These are phyloP conservation scores for Pisolithus microcarpus DNA, from an alignment of 768 basidiomycete genomes.

Conservation along the genomic window DNA sequence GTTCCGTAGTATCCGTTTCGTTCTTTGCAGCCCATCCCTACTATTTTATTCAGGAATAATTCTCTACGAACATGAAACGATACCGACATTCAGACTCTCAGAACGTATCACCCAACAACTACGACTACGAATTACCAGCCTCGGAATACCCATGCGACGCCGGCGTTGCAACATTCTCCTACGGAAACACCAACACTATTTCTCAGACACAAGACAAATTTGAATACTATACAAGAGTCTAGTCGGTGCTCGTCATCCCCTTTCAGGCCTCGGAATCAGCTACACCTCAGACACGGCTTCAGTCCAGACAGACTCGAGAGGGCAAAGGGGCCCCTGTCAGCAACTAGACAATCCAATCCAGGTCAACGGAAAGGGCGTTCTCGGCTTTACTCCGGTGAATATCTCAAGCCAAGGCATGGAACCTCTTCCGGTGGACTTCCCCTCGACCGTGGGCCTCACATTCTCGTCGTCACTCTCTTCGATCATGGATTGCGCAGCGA, in stretches of 20 bases:
- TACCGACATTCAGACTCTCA: constrained; percentile 17
- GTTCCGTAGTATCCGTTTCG: too few species aligned
- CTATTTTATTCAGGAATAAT: constrained; percentile 8
- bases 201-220: constrained; percentile 11
- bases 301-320: background rate
- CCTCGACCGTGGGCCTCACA: background rate
- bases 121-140: background rate
- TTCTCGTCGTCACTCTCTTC: background rate
- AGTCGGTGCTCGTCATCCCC: constrained; percentile 2
- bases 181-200: constrained; percentile 23
- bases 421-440: background rate
- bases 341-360: constrained; percentile 3
- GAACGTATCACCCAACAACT: constrained; percentile 6
- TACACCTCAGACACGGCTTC: constrained; percentile 1
- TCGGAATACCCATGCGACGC: constrained; percentile 21
- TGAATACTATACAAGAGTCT: background rate
- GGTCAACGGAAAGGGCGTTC: constrained; percentile 1
- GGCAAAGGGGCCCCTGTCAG: background rate
- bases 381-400: background rate
- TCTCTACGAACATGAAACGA: constrained; percentile 15
- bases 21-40: background rate
- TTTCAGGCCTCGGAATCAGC: constrained; percentile 24
- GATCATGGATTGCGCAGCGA: background rate
- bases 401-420: background rate
- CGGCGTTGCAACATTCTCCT: constrained; percentile 21